Conservation (phyloP, 495 filamentous ascomycete species). For the Usnea hakonensis region DNA sequence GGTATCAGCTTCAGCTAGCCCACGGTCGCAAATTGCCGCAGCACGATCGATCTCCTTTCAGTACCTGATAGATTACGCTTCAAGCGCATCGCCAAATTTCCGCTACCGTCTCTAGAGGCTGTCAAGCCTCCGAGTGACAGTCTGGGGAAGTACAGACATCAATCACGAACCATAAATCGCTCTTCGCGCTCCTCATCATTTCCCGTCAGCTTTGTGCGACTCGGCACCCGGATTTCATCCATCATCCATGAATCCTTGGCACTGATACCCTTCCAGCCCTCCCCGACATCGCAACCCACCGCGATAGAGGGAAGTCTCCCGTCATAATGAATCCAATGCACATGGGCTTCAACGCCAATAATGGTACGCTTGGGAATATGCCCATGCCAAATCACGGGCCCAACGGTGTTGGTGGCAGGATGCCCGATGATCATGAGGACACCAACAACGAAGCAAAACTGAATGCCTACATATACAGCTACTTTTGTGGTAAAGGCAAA, state of each 20-base stretch:
- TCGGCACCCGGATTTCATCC: conserved; percentile 4
- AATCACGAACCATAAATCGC: neutral
- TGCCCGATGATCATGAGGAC: conserved; percentile 34
- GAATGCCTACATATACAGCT: conserved; percentile 97
- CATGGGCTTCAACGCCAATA: conserved; percentile 60
- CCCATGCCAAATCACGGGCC: conserved; percentile 67
- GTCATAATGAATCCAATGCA: conserved; percentile 65
- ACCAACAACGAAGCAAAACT: conserved; percentile 47
- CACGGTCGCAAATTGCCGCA: conserved; percentile 19
- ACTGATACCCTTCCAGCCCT: conserved; percentile 8
- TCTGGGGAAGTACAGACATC: conserved; percentile 6
- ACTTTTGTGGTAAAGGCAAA: conserved; percentile 77
- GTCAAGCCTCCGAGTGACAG: conserved; percentile 6
- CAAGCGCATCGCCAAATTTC: conserved; percentile 12
- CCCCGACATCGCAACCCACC: conserved; percentile 3
- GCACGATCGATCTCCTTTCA: conserved; percentile 14
- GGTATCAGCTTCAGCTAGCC: conserved; percentile 13
- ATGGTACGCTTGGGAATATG: conserved; percentile 55
- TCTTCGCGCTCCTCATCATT: neutral
- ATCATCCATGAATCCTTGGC: conserved; percentile 13
- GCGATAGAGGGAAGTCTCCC: neutral
- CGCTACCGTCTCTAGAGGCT: conserved; percentile 16
- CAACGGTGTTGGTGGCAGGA: conserved; percentile 41
- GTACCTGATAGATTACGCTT: conserved; percentile 12
- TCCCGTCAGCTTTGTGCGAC: conserved; percentile 13